These are phyloP conservation scores for Isatis tinctoria DNA, from an alignment of 345 rosid genomes.

Conservation along the genomic window DNA sequence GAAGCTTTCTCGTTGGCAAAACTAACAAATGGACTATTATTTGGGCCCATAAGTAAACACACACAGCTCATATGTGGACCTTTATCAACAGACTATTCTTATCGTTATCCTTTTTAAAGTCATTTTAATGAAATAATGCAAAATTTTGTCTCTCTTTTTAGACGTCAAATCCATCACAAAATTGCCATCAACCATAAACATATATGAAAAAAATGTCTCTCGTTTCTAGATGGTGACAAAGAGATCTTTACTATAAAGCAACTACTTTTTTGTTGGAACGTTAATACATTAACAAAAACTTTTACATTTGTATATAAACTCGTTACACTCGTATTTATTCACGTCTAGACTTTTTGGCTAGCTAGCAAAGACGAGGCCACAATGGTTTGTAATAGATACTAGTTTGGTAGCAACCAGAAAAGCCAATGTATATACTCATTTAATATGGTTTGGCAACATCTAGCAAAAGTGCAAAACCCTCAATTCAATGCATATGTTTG, in stretches of 20 bases:
- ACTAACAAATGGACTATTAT: slow-evolving; percentile 5
- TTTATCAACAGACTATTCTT: not conserved
- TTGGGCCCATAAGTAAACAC: slow-evolving; percentile 10
- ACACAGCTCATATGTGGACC: slow-evolving; percentile 36
- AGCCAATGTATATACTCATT: not conserved
- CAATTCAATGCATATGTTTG: slow-evolving; percentile 16
- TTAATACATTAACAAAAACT: too few relatives aligned
- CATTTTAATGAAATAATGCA: not conserved
- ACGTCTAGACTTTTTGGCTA: not conserved
- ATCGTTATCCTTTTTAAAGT: not conserved
- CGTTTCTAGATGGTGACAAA: not conserved
- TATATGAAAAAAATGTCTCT: too few relatives aligned
- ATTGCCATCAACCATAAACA: not conserved
- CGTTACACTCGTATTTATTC: not conserved
- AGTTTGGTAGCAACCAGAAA: slow-evolving; percentile 10
- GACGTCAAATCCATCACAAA: not conserved
- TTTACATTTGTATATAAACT: not conserved
- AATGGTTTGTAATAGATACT: not conserved
- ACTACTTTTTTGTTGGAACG: not conserved
- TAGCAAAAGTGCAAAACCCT: slow-evolving; percentile 7
- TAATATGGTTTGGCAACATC: slow-evolving; percentile 15
- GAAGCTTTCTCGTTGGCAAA: slow-evolving; percentile 8
- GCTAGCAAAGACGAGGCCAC: slow-evolving; percentile 18
- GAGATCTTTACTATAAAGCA: not conserved
- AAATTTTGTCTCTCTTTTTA: not conserved